Conservation (phyloP, 441 rosid genomes). For the Adansonia rubrostipa region DNA sequence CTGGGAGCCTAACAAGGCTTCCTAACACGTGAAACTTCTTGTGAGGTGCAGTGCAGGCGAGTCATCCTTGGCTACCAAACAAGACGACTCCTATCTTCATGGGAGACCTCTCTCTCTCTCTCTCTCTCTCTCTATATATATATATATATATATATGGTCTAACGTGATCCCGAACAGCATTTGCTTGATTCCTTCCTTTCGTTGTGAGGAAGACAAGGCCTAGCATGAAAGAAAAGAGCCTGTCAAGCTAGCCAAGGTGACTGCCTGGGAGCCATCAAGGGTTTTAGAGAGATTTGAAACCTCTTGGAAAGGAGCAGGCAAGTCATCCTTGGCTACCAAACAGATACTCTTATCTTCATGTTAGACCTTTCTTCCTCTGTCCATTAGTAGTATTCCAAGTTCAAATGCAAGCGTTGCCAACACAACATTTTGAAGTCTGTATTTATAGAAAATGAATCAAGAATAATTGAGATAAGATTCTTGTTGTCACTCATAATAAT, state of each 20-base stretch:
- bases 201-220: conserved; percentile 33
- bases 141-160: not conserved
- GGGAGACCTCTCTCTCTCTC: conserved; percentile 27
- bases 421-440: not conserved
- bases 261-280: conserved; percentile 33
- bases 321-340: conserved; percentile 33
- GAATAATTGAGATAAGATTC: not conserved
- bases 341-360: conserved; percentile 34
- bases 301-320: conserved; percentile 29
- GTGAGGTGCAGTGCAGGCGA: conserved; percentile 20
- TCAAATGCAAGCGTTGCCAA: conserved; percentile 3
- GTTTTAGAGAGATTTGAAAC: not conserved
- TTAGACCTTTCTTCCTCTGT: conserved; percentile 30
- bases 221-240: conserved; percentile 42
- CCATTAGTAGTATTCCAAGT: no score
- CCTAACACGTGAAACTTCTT: not conserved
- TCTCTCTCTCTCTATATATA: not conserved
- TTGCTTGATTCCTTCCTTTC: not conserved
- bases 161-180: not conserved
- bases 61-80: conserved; percentile 40
- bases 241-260: conserved; percentile 38
- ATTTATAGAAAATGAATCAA: conserved; percentile 22
- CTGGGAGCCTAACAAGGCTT: conserved; percentile 1
- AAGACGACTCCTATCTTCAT: conserved; percentile 27
- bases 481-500: not conserved